phyloP scores from a whole-genome alignment of 2,329 filamentous ascomycete species.

The Chrysosporium queenslandicum region DNA sequence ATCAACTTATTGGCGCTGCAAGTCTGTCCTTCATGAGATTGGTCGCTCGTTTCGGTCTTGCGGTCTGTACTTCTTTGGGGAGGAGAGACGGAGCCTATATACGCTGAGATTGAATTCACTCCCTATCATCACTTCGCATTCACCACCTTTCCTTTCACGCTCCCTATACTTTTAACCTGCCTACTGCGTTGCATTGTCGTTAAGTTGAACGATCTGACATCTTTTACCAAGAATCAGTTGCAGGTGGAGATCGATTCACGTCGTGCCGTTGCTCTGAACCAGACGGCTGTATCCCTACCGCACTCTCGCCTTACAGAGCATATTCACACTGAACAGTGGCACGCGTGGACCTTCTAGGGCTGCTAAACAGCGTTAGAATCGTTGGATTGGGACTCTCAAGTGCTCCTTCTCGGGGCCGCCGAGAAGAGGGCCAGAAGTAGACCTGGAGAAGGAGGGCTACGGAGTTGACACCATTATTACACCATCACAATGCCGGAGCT shows the following conservation, averaged over 20 bases:
- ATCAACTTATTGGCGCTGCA: neutral
- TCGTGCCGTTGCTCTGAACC: too few species aligned
- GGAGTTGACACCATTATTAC: too few species aligned
- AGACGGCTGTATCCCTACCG: too few species aligned
- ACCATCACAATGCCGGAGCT: conserved; percentile 19
- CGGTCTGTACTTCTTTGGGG: neutral
- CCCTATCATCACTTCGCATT: neutral
- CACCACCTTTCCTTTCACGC: neutral
- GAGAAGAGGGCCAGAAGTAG: conserved; percentile 30
- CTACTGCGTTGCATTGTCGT: too few species aligned
- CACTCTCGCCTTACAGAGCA: too few species aligned
- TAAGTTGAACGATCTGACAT: too few species aligned
- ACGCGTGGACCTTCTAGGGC: neutral
- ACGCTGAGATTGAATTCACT: neutral
- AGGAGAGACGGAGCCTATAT: neutral
- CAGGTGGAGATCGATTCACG: neutral
- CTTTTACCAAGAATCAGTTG: neutral
- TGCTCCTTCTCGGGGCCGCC: conserved; percentile 33
- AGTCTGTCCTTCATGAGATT: conserved; percentile 6
- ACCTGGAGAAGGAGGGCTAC: neutral
- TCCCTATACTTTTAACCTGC: too few species aligned
- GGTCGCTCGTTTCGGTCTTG: conserved; percentile 2
- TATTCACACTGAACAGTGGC: too few species aligned
- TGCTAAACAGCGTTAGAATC: neutral
- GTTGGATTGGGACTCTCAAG: neutral